Percentiles rank a stretch among this genome's conserved stretches.
These are phyloP conservation scores for Penicillium sp. DNA, from an alignment of 2,329 filamentous ascomycete species.

Conservation along the genomic window DNA sequence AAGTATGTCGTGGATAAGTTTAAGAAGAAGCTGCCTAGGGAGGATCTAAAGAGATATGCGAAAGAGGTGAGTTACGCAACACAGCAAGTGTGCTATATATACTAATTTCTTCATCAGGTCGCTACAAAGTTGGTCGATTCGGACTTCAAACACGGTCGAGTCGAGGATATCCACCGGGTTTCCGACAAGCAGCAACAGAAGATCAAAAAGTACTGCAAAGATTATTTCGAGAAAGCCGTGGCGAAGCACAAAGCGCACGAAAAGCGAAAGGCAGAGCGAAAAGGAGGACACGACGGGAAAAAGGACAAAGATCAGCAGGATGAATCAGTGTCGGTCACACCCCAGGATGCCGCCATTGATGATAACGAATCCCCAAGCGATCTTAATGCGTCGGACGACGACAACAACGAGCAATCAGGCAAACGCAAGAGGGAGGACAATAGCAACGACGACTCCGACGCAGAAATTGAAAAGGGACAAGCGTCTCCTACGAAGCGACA, in stretches of 20 bases:
- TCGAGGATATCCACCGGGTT: constrained; percentile 74
- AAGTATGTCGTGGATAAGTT: constrained; percentile 85
- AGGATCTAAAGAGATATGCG: constrained; percentile 63
- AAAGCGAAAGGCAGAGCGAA: constrained; percentile 56
- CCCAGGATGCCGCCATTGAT: constrained; percentile 18
- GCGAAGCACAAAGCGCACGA: constrained; percentile 69
- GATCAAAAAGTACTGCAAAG: constrained; percentile 76
- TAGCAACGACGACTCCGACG: constrained; percentile 23
- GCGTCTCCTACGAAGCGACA: constrained; percentile 25
- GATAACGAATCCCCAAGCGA: constrained; percentile 31
- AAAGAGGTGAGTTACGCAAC: constrained; percentile 52
- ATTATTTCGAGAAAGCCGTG: constrained; percentile 83
- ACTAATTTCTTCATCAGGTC: constrained; percentile 40
- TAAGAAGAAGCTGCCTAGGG: constrained; percentile 78
- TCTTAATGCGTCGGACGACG: constrained; percentile 30
- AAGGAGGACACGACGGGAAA: constrained; percentile 23
- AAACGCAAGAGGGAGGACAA: constrained; percentile 52
- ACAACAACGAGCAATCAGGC: constrained; percentile 26
- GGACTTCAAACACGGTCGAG: constrained; percentile 86
- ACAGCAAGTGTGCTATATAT: not conserved
- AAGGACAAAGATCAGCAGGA: constrained; percentile 17
- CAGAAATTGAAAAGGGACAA: constrained; percentile 23
- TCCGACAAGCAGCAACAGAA: constrained; percentile 74
- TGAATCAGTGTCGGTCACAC: constrained; percentile 11
- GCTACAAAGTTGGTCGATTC: constrained; percentile 86